phyloP scores from a whole-genome alignment of 75 land plant species.

The Pinus taeda region DNA sequence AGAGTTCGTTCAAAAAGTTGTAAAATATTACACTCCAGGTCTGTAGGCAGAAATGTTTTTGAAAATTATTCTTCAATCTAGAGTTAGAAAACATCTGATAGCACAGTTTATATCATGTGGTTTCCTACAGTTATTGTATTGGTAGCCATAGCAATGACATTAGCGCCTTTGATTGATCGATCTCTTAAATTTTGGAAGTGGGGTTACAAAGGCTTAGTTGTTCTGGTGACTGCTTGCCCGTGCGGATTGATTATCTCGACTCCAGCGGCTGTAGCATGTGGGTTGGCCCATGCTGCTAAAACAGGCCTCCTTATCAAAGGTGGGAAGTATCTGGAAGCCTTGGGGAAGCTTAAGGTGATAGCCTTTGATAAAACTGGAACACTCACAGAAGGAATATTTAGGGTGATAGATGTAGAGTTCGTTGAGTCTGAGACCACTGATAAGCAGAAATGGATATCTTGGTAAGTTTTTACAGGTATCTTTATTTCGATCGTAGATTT shows the following conservation, averaged over 20 bases:
- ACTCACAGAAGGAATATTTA: slow-evolving; percentile 76
- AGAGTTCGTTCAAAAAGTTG: too few species aligned
- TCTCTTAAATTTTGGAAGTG: slow-evolving; percentile 45
- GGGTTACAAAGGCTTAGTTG: slow-evolving; percentile 70
- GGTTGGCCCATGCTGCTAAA: slow-evolving; percentile 71
- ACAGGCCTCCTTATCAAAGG: slow-evolving; percentile 81
- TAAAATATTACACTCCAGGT: too few species aligned
- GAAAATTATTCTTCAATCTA: too few species aligned
- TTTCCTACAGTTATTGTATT: slow-evolving; percentile 48
- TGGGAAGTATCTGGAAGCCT: slow-evolving; percentile 68
- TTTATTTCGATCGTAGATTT: too few species aligned
- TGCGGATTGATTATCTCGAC: slow-evolving; percentile 92
- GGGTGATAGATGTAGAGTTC: slow-evolving; percentile 39
- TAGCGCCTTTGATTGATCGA: slow-evolving; percentile 39
- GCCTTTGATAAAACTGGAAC: slow-evolving; percentile 98
- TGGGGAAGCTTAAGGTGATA: slow-evolving; percentile 57
- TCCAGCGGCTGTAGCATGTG: slow-evolving; percentile 82
- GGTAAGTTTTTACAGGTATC: slow-evolving; percentile 36
- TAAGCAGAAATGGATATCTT: slow-evolving; percentile 44
- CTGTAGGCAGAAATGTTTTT: too few species aligned
- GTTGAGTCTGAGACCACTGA: background rate
- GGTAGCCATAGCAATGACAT: slow-evolving; percentile 44
- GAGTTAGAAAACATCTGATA: too few species aligned
- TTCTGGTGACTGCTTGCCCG: slow-evolving; percentile 90
- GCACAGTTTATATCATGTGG: too few species aligned